Evolutionary conservation across 495 filamentous ascomycete genomes (phyloP).

Genomic region (Penicillium antarcticum): DNA sequence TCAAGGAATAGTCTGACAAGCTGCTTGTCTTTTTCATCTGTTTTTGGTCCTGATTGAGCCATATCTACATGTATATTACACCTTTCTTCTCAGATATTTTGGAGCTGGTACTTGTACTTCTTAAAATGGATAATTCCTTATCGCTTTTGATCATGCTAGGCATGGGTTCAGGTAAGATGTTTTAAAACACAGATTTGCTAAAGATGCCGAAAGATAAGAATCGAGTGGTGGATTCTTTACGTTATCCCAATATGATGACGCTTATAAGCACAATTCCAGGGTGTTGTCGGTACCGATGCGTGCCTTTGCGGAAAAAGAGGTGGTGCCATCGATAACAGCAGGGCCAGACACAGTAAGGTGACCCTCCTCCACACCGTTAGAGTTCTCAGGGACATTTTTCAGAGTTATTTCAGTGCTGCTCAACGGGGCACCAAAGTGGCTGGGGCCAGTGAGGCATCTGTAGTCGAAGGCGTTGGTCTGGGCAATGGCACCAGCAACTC

Average conservation of each 20-base stretch:
- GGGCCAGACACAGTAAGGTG: slow-evolving; percentile 44
- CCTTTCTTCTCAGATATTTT: slow-evolving; percentile 14
- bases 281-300: slow-evolving; percentile 43
- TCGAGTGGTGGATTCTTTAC: background rate
- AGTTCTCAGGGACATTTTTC: slow-evolving; percentile 54
- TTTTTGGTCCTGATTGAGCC: slow-evolving; percentile 6
- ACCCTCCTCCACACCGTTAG: slow-evolving; percentile 50
- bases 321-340: slow-evolving; percentile 32
- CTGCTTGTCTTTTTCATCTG: background rate
- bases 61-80: slow-evolving; percentile 23
- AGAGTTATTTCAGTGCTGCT: slow-evolving; percentile 77
- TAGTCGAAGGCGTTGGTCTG: slow-evolving; percentile 92
- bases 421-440: slow-evolving; percentile 80
- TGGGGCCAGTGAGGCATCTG: slow-evolving; percentile 51
- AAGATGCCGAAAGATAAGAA: background rate
- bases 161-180: background rate
- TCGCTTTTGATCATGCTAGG: background rate
- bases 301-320: slow-evolving; percentile 25
- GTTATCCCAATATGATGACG: background rate
- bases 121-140: slow-evolving; percentile 9
- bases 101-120: slow-evolving; percentile 23
- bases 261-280: slow-evolving; percentile 24
- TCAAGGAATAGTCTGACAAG: background rate
- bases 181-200: background rate
- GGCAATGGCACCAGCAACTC: slow-evolving; percentile 77